Percentiles rank a stretch among this genome's conserved stretches.
Evolutionary conservation across 1,139 yeast genomes (phyloP).

Genomic region (Spathaspora sp.): DNA sequence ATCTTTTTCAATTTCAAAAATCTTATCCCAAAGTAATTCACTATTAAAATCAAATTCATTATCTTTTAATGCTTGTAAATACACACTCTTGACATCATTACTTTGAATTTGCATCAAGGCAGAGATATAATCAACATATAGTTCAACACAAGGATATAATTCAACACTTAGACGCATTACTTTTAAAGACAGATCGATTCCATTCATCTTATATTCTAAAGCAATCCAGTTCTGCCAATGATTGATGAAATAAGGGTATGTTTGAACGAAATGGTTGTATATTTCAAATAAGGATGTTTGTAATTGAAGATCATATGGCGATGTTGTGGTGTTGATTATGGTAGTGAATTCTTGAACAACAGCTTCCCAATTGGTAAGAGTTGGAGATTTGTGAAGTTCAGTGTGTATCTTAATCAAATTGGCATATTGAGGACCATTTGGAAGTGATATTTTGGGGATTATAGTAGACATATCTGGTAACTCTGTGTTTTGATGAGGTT

Average conservation of each 20-base stretch:
- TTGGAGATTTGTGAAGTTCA: background rate
- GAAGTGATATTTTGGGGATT: background rate
- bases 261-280: background rate
- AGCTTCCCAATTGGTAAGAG: background rate
- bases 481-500: too few relatives aligned
- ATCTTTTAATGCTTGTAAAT: slow-evolving; percentile 34
- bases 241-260: slow-evolving; percentile 51
- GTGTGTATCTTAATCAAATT: background rate
- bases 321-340: background rate
- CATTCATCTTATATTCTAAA: slow-evolving; percentile 53
- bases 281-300: background rate
- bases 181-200: slow-evolving; percentile 48
- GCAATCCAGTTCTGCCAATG: slow-evolving; percentile 64
- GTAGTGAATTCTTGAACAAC: background rate
- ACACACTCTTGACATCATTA: slow-evolving; percentile 17
- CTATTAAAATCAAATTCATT: slow-evolving; percentile 62
- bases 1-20: slow-evolving; percentile 47
- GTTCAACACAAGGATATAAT: slow-evolving; percentile 53
- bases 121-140: slow-evolving; percentile 65
- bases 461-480: background rate
- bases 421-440: background rate
- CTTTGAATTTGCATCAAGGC: slow-evolving; percentile 27
- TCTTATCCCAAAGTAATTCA: slow-evolving; percentile 66
- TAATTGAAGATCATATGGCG: background rate
- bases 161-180: slow-evolving; percentile 48